These are phyloP conservation scores for Exophiala dermatitidis DNA, from an alignment of 2,329 filamentous ascomycete genomes.

Conservation along the genomic window DNA sequence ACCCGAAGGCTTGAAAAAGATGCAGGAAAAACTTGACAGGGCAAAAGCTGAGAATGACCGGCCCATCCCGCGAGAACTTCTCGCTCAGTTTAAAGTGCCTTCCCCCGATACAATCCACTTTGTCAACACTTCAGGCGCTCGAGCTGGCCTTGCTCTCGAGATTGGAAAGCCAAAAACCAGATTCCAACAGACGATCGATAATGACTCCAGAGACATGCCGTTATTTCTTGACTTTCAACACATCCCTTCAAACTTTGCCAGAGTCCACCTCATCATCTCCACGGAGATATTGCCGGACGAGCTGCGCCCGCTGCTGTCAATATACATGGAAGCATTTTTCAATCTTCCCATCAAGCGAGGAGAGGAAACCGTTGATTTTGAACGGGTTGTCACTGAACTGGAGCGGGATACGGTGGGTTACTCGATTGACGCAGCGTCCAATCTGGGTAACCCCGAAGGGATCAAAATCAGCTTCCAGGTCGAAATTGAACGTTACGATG, in stretches of 20 bases:
- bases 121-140: slow-evolving; percentile 77
- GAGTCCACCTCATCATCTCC: slow-evolving; percentile 72
- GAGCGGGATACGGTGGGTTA: slow-evolving; percentile 89
- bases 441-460: slow-evolving; percentile 72
- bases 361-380: slow-evolving; percentile 73
- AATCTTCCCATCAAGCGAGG: slow-evolving; percentile 75
- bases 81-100: slow-evolving; percentile 76
- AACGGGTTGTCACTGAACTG: slow-evolving; percentile 82
- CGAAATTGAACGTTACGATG: slow-evolving; percentile 79
- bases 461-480: slow-evolving; percentile 75
- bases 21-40: slow-evolving; percentile 67
- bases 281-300: slow-evolving; percentile 71
- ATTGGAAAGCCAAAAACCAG: slow-evolving; percentile 61
- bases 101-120: slow-evolving; percentile 89
- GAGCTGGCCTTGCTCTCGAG: slow-evolving; percentile 68
- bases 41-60: slow-evolving; percentile 85
- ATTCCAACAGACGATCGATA: slow-evolving; percentile 70
- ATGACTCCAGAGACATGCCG: slow-evolving; percentile 56
- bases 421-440: slow-evolving; percentile 59
- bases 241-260: slow-evolving; percentile 86
- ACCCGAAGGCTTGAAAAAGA: slow-evolving; percentile 66
- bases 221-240: slow-evolving; percentile 97
- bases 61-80: slow-evolving; percentile 72
- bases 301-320: slow-evolving; percentile 71
- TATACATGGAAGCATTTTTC: slow-evolving; percentile 92